Evolutionary conservation across 1,139 yeast genomes (phyloP).

Genomic region (Diutina rugosa): DNA sequence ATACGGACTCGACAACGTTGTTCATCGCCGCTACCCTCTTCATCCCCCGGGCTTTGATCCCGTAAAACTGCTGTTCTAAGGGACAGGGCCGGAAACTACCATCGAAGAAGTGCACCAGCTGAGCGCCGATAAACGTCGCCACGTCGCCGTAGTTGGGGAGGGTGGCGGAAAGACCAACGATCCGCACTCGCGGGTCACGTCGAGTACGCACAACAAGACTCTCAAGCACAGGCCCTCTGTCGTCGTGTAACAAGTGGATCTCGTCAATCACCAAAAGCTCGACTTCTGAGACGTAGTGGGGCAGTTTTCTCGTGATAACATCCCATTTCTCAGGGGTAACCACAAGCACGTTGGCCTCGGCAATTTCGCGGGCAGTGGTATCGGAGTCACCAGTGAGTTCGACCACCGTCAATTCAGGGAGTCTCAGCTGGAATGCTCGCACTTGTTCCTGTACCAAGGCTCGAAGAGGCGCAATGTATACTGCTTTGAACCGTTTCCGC

Average conservation of each 20-base stretch:
- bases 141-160: constrained; percentile 90
- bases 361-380: constrained; percentile 63
- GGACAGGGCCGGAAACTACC: constrained; percentile 93
- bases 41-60: constrained; percentile 29
- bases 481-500: constrained; percentile 47
- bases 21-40: not conserved
- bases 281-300: constrained; percentile 75
- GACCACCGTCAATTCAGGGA: constrained; percentile 56
- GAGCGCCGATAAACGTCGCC: constrained; percentile 88
- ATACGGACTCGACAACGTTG: not conserved
- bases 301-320: constrained; percentile 84
- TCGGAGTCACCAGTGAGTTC: constrained; percentile 90
- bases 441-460: constrained; percentile 95
- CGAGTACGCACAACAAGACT: constrained; percentile 86
- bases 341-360: constrained; percentile 71
- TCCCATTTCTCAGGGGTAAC: constrained; percentile 99
- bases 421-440: constrained; percentile 65
- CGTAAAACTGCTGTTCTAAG: constrained; percentile 73
- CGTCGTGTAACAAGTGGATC: constrained; percentile 93
- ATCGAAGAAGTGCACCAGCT: constrained; percentile 91
- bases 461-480: constrained; percentile 87
- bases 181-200: constrained; percentile 55
- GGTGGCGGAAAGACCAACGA: constrained; percentile 95
- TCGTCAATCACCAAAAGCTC: constrained; percentile 85
- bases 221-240: constrained; percentile 95